A percentile compares a stretch with the other conserved stretches of the same genome.
These are phyloP conservation scores for Lentinula edodes DNA, from an alignment of 768 basidiomycete species.

Conservation along the genomic window DNA sequence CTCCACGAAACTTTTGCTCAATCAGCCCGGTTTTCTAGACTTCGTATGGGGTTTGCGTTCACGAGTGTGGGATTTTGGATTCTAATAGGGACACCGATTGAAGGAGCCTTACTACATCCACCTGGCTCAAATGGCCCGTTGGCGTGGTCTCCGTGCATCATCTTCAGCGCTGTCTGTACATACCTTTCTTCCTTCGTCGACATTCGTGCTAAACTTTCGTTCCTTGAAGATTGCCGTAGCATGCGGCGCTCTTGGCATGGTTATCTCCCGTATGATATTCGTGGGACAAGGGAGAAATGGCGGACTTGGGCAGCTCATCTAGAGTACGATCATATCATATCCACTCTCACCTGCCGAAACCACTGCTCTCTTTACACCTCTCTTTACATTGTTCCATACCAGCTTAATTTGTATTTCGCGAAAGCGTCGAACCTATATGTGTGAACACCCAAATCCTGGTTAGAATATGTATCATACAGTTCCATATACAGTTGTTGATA, in stretches of 20 bases:
- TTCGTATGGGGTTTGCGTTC: slow-evolving; percentile 5
- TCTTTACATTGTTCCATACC: no score
- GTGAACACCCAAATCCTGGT: no score
- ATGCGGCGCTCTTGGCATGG: background rate
- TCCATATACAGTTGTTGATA: no score
- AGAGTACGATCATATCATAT: no score
- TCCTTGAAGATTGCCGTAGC: background rate
- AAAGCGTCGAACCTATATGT: no score
- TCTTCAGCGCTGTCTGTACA: background rate
- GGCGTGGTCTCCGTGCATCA: background rate
- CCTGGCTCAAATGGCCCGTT: background rate
- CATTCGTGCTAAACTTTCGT: background rate
- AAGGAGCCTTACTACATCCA: slow-evolving; percentile 9
- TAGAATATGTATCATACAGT: background rate
- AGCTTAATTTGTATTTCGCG: no score
- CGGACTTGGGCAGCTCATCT: background rate
- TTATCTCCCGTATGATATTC: background rate
- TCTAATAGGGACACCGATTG: slow-evolving; percentile 13
- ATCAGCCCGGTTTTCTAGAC: background rate
- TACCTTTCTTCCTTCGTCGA: background rate
- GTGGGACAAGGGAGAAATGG: background rate
- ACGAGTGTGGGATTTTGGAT: background rate
- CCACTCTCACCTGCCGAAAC: no score
- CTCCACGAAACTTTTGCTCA: background rate
- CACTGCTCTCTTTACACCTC: no score